Percentiles rank a stretch among this genome's conserved stretches.
phyloP scores from a whole-genome alignment of 2,329 filamentous ascomycete species.

The Pseudocercospora ulei region DNA sequence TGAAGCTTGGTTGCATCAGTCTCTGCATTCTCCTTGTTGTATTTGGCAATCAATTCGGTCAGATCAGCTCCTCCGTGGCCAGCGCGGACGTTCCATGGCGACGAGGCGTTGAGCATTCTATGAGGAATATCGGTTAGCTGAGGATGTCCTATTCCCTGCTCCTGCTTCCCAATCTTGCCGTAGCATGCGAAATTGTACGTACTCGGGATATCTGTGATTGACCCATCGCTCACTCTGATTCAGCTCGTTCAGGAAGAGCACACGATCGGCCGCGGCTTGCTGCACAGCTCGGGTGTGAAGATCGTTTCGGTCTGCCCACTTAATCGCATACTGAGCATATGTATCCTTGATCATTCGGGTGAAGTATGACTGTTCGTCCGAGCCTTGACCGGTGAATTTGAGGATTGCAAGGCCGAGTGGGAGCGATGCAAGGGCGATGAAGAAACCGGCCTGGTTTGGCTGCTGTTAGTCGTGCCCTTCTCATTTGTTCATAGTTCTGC shows the following conservation, averaged over 20 bases:
- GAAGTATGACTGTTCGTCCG: conserved; percentile 38
- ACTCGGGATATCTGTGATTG: conserved; percentile 56
- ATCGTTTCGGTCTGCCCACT: conserved; percentile 49
- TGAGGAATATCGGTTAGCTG: background rate
- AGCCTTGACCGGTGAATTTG: conserved; percentile 37
- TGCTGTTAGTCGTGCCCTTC: conserved; percentile 4
- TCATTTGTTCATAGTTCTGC: background rate
- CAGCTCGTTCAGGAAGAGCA: conserved; percentile 47
- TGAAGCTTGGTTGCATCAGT: conserved; percentile 49
- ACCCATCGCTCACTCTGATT: conserved; percentile 41
- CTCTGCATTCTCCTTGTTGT: conserved; percentile 49
- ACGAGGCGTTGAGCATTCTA: conserved; percentile 44
- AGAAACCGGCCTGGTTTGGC: conserved; percentile 41
- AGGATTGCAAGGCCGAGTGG: conserved; percentile 42
- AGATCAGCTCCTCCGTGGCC: conserved; percentile 51
- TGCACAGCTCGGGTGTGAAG: conserved; percentile 53
- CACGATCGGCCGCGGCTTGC: conserved; percentile 53
- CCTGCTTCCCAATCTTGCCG: background rate
- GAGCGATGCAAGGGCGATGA: conserved; percentile 39
- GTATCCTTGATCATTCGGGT: conserved; percentile 49
- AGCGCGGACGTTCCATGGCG: conserved; percentile 55
- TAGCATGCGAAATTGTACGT: conserved; percentile 34
- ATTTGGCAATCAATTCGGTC: conserved; percentile 53
- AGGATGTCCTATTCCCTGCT: background rate
- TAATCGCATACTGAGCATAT: conserved; percentile 47